Evolutionary conservation across 495 filamentous ascomycete species (phyloP).

Genomic region (Trichoderma erinaceum): DNA sequence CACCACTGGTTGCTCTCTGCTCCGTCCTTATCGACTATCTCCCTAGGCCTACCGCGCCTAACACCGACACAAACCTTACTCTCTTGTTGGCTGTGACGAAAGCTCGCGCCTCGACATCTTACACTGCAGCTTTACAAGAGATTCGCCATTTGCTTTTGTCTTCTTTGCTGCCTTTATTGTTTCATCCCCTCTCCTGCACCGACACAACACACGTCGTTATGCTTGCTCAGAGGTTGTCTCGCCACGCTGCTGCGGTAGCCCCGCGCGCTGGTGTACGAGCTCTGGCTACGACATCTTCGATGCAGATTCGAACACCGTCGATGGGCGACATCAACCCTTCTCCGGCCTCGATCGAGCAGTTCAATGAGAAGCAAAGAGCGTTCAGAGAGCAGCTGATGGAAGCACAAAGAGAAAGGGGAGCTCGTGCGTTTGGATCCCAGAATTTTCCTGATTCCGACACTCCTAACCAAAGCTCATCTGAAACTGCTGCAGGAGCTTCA

Average conservation of each 20-base stretch:
- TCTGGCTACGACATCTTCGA: conserved; percentile 52
- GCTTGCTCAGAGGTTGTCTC: conserved; percentile 8
- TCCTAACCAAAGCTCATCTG: conserved; percentile 52
- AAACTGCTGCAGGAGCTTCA: conserved; percentile 49
- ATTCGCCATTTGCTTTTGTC: neutral
- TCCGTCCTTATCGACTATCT: neutral
- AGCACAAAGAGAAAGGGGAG: conserved; percentile 73
- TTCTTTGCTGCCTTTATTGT: neutral
- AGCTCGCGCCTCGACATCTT: neutral
- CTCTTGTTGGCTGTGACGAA: neutral
- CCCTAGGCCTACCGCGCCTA: neutral
- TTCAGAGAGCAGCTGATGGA: conserved; percentile 79
- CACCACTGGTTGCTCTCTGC: conserved; percentile 19
- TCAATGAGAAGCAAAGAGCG: conserved; percentile 72
- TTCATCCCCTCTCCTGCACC: neutral
- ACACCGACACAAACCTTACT: neutral
- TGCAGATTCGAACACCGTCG: conserved; percentile 53
- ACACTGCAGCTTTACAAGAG: neutral
- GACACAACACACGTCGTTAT: neutral
- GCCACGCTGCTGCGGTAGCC: conserved; percentile 39
- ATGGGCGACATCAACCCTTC: conserved; percentile 76
- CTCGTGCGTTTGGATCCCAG: conserved; percentile 52
- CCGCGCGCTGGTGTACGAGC: conserved; percentile 46
- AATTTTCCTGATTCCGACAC: conserved; percentile 30
- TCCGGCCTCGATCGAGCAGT: conserved; percentile 55